A percentile compares a stretch with the other conserved stretches of the same genome.
Conservation (phyloP, 1,139 yeast species). For the Saccharomyces hybrid region DNA sequence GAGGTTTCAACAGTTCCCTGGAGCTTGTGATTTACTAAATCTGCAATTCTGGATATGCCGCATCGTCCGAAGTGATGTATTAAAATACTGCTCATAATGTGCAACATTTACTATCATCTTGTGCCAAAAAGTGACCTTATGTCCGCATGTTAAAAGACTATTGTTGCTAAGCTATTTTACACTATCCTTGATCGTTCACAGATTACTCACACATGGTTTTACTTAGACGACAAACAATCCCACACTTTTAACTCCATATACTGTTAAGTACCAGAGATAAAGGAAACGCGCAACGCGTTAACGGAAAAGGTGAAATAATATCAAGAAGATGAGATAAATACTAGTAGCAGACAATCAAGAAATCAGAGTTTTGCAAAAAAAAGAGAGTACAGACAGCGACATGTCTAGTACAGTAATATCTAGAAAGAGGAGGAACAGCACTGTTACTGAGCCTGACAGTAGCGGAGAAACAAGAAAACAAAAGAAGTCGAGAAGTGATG, state of each 20-base stretch:
- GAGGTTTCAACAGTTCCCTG: neutral
- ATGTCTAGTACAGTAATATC: neutral
- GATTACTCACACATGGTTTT: neutral
- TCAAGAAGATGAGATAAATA: neutral
- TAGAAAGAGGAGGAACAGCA: neutral
- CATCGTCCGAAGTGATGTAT: neutral
- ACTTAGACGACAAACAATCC: neutral
- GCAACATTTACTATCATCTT: neutral
- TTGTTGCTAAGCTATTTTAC: neutral
- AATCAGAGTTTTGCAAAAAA: neutral
- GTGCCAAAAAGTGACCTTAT: neutral
- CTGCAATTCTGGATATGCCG: neutral
- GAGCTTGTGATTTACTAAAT: neutral
- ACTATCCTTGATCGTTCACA: neutral
- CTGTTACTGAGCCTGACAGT: neutral
- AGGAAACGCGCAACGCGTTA: constrained; percentile 1
- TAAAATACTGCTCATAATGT: neutral
- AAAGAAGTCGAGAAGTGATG: constrained; percentile 3
- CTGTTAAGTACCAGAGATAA: neutral
- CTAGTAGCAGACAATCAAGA: neutral
- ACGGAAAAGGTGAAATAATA: neutral
- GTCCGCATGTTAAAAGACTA: neutral
- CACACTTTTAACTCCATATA: neutral
- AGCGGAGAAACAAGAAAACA: constrained; percentile 1
- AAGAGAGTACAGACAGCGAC: neutral